Conservation (phyloP, 108 stramenopile species). For the Skeletonema menzelii region DNA sequence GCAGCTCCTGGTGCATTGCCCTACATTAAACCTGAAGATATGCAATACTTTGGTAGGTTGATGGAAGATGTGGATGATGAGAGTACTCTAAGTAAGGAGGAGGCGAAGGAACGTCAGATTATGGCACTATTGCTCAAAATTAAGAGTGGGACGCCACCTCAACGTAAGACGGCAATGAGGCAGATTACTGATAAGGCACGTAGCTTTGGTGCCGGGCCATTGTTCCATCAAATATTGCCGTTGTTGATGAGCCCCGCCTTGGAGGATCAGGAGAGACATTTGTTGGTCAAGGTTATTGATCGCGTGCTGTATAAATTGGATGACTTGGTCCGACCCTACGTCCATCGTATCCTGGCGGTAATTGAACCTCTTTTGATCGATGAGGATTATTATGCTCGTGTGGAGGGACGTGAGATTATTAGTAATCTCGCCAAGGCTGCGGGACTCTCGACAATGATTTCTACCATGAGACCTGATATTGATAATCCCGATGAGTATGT, state of each 20-base stretch:
- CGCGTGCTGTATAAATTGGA: constrained; percentile 97
- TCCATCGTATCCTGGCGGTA: constrained; percentile 96
- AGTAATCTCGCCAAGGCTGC: constrained; percentile 99
- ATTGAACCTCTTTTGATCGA: constrained; percentile 98
- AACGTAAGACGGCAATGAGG: constrained; percentile 98
- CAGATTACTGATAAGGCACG: constrained; percentile 97
- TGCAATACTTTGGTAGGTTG: constrained; percentile 97
- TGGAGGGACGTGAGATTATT: constrained; percentile 98
- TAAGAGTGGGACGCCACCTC: constrained; percentile 98
- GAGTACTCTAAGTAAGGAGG: constrained; percentile 70
- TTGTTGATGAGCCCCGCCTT: constrained; percentile 97
- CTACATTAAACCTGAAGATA: constrained; percentile 97
- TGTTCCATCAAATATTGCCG: constrained; percentile 98
- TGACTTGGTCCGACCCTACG: constrained; percentile 96
- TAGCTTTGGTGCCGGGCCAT: constrained; percentile 93
- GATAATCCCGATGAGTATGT: constrained; percentile 99
- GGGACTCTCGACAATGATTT: constrained; percentile 99
- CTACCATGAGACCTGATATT: constrained; percentile 99
- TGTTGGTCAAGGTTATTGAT: constrained; percentile 99
- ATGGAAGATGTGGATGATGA: constrained; percentile 89
- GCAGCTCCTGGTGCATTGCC: constrained; percentile 70
- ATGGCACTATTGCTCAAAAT: constrained; percentile 95
- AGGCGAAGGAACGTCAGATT: constrained; percentile 85
- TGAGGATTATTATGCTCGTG: constrained; percentile 98
- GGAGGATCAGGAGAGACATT: constrained; percentile 98